phyloP scores from a whole-genome alignment of 768 basidiomycete genomes.

The Psilocybe cubensis region DNA sequence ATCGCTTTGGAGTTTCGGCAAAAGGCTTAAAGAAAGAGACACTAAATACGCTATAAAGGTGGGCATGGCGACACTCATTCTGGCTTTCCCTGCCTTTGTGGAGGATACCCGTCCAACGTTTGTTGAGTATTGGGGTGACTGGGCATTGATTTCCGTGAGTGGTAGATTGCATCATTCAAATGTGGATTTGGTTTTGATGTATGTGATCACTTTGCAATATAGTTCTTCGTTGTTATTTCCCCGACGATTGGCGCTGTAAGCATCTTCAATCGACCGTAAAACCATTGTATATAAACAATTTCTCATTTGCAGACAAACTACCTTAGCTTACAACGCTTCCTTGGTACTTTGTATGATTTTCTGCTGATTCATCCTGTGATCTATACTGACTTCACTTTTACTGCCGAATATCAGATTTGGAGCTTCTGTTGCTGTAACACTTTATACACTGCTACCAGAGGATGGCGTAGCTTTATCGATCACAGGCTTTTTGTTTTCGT shows the following conservation, averaged over 20 bases:
- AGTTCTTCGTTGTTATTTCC: conserved; percentile 92
- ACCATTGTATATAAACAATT: no score
- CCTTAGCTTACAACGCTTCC: conserved; percentile 78
- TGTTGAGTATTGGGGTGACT: conserved; percentile 86
- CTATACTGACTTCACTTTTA: neutral
- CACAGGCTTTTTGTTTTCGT: conserved; percentile 87
- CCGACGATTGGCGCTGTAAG: conserved; percentile 85
- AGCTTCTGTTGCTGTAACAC: conserved; percentile 71
- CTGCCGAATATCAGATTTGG: conserved; percentile 57
- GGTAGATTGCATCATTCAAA: neutral
- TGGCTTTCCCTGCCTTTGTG: conserved; percentile 90
- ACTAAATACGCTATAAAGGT: conserved; percentile 89
- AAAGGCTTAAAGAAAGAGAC: conserved; percentile 68
- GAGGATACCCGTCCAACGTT: conserved; percentile 78
- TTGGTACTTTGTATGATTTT: conserved; percentile 77
- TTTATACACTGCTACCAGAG: conserved; percentile 79
- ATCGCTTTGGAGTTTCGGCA: conserved; percentile 72
- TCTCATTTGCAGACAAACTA: conserved; percentile 73
- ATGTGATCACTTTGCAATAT: neutral
- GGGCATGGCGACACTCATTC: conserved; percentile 78
- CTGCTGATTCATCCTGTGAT: neutral
- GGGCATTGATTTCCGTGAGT: conserved; percentile 91
- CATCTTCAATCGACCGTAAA: no score
- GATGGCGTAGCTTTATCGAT: conserved; percentile 74
- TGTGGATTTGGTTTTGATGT: neutral